Evolutionary conservation across 2,329 filamentous ascomycete species (phyloP), one percentile per base, ranked within the genome.

Genomic region (Plectosphaerella sp.): DNA sequence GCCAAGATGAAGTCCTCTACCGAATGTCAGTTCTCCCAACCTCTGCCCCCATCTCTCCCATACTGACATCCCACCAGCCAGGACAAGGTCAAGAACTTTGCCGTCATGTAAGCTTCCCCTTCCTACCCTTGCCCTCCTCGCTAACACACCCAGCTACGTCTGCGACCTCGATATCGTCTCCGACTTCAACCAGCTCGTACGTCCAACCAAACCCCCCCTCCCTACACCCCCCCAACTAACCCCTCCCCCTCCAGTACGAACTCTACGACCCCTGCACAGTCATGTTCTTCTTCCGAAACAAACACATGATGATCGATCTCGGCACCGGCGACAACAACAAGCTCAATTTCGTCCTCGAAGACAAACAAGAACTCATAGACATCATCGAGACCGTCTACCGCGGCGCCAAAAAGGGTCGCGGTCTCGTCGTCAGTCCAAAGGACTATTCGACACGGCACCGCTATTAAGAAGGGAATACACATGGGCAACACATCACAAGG

Each of bases 241-340:
- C 10, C 7, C 20, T 4, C 14, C 22, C 24, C 1, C 16, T 5
- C 20, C n/a, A 49, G 48, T 55, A 57, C 54, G 80, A 91, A 67
- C 78, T 92, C 6, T 92, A 94, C 76, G 89, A 99, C 67, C 86
- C 91, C 1, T 90, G 92, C 74, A 96, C 94, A 3, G 86, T 97
- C 71, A 97, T 97, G 89, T 96, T 78, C 77, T 96, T 96, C 79
- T 96, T 92, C 77, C 84, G 93, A 56, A 99, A 99, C 70, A 99
- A 99, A 70, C 91, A 97, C 73, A 97, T 97, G 84, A 96, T 95
- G 89, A 91, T 89, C 69, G 93, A 97, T 82, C 91, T 97, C 61
- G 93, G 93, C 46, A 99, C 94, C 2, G 94, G 94, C 59, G 96
- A 99, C 74, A 99, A 99, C 72, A 99, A 99, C 71, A 97, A 97